A percentile compares a stretch with the other conserved stretches of the same genome.
These are phyloP conservation scores for Boletus edulis DNA, from an alignment of 768 basidiomycete species.

Conservation along the genomic window DNA sequence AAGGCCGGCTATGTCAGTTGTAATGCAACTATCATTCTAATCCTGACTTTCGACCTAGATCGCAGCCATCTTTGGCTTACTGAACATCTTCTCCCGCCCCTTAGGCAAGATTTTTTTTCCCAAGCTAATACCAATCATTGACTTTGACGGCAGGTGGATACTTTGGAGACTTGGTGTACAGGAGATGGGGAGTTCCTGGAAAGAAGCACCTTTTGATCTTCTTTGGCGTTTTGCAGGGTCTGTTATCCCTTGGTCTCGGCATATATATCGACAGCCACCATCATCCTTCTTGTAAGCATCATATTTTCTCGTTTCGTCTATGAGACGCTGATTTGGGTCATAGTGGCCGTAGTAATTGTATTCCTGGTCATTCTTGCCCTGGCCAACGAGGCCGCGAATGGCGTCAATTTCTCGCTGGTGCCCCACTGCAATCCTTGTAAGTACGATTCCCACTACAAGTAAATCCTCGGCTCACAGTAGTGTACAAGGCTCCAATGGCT, in stretches of 20 bases:
- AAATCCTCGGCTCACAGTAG: not conserved
- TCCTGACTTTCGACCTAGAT: not conserved
- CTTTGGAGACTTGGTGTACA: slow-evolving; percentile 5
- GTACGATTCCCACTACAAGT: not conserved
- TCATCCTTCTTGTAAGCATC: slow-evolving; percentile 20
- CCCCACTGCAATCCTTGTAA: slow-evolving; percentile 8
- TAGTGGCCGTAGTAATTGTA: not conserved
- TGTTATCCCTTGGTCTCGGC: slow-evolving; percentile 27
- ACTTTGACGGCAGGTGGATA: slow-evolving; percentile 1
- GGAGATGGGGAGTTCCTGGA: slow-evolving; percentile 3
- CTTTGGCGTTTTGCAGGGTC: not conserved
- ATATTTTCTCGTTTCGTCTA: not conserved
- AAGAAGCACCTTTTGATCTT: slow-evolving; percentile 6
- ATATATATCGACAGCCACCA: slow-evolving; percentile 35
- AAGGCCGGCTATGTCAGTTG: slow-evolving; percentile 8
- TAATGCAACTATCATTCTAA: not conserved
- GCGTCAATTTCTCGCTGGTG: slow-evolving; percentile 3
- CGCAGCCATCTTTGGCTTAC: slow-evolving; percentile 1
- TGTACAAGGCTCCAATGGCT: slow-evolving; percentile 6
- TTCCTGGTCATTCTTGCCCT: not conserved
- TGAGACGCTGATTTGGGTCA: not conserved
- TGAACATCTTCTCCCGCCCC: slow-evolving; percentile 3
- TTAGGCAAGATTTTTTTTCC: not conserved
- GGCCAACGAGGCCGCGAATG: not conserved
- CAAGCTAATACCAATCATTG: not conserved